Conservation (phyloP, 2,329 filamentous ascomycete genomes). For the Delphinella strobiligena region DNA sequence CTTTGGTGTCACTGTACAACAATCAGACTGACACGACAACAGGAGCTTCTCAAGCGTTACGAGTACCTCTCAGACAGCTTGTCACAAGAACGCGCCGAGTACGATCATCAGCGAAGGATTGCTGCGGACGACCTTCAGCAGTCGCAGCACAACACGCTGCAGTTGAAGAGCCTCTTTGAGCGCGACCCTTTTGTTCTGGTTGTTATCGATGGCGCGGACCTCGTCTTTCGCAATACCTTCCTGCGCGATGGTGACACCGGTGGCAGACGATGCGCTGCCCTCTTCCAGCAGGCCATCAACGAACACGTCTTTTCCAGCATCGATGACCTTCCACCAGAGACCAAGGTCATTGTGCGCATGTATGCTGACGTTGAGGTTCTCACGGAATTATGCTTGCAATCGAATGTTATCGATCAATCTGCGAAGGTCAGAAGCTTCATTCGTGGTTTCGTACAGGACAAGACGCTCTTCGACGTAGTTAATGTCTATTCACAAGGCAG, state of each 20-base stretch:
- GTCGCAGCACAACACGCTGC: background rate
- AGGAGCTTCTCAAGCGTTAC: constrained; percentile 1
- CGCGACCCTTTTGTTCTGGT: constrained; percentile 48
- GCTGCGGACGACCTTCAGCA: background rate
- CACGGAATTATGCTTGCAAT: constrained; percentile 30
- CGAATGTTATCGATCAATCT: constrained; percentile 37
- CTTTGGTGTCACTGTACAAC: too few relatives aligned
- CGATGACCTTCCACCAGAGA: constrained; percentile 26
- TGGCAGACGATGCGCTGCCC: constrained; percentile 42
- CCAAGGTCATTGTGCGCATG: constrained; percentile 35
- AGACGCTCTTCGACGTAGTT: constrained; percentile 47
- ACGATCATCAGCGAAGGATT: background rate
- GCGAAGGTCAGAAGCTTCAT: constrained; percentile 43
- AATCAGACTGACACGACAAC: background rate
- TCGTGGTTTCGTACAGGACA: constrained; percentile 45
- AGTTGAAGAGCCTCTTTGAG: constrained; percentile 14
- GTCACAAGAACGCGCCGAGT: background rate
- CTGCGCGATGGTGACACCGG: constrained; percentile 32
- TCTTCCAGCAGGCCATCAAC: constrained; percentile 39
- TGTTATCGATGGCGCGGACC: constrained; percentile 50
- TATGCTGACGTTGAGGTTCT: constrained; percentile 34
- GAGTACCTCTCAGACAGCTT: background rate
- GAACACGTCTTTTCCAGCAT: constrained; percentile 24
- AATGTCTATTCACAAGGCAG: constrained; percentile 30
- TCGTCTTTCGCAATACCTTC: constrained; percentile 27